These are phyloP conservation scores for Collybiopsis confluens DNA, from an alignment of 768 basidiomycete species.

Conservation along the genomic window DNA sequence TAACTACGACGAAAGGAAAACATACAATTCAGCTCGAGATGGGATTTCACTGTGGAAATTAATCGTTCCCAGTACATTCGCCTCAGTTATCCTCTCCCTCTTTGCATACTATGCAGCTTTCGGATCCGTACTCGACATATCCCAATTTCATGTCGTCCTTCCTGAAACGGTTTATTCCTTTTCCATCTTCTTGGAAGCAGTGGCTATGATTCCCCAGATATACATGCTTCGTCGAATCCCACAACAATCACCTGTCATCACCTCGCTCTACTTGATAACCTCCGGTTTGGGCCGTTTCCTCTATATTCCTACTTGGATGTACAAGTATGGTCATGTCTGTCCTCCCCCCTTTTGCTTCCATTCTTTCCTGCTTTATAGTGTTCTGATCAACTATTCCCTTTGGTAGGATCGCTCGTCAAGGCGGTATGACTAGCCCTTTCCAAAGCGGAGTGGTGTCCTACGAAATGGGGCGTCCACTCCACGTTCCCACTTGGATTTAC, in stretches of 20 bases:
- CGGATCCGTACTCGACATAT: too few species aligned
- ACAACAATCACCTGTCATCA: conserved; percentile 96
- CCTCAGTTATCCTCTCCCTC: conserved; percentile 90
- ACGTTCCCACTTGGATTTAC: too few species aligned
- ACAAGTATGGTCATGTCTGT: conserved; percentile 54
- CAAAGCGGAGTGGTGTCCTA: too few species aligned
- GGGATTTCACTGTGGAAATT: conserved; percentile 27
- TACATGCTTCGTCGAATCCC: conserved; percentile 92
- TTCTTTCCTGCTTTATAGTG: too few species aligned
- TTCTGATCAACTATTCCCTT: too few species aligned
- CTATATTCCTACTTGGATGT: conserved; percentile 99
- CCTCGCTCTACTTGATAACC: conserved; percentile 95
- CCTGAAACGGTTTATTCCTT: conserved; percentile 90
- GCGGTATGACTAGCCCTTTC: too few species aligned
- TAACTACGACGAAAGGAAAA: too few species aligned
- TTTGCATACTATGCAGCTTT: conserved; percentile 25
- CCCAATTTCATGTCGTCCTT: conserved; percentile 31
- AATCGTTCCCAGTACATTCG: conserved; percentile 69
- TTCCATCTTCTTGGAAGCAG: conserved; percentile 94
- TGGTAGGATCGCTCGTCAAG: too few species aligned
- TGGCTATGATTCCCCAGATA: conserved; percentile 93
- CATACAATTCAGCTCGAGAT: too few species aligned
- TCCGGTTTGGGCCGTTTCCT: conserved; percentile 86
- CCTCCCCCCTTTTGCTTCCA: not conserved
- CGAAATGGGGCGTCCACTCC: too few species aligned